Base-by-base conservation (phyloP, 805 yeast species). In the Brettanomyces anomalus region DNA sequence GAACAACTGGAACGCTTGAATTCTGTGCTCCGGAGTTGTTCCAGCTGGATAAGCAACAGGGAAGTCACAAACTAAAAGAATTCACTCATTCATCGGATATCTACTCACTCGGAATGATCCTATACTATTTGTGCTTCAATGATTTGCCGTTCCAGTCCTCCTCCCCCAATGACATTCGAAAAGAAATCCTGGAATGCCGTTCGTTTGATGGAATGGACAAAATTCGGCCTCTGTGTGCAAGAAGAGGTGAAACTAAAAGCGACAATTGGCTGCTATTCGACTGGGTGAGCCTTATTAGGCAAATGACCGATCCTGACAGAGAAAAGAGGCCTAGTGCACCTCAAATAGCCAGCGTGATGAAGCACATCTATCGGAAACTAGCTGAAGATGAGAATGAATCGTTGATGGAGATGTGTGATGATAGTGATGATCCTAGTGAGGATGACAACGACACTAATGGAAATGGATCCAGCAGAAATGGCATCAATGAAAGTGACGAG, bases 1-100 rank as follows among this genome's bases (percentile, higher is more conserved):
- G 96, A 0, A 75, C 79, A 36, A 88, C 96, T 0, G 96, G 96
- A 0, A 88, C 96, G 0, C 54, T 87, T 6, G 96, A 87, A 54
- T 88, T 79, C 52, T 79, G 87, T 17, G 95, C 96, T 0, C 96
- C 96, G 0, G 95, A 87, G 51, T 67, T 85, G 10, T 70, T 86
- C 51, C 56, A 67, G 24, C 7, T 40, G 16, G 38, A 51, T 43
- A 43, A 53, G 13, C 38, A 49, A 26, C 52, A 53, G 4, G 73
- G 64, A 5, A 48, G 33, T 15, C 21, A 20, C 7, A 41, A 51
- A 16, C 66, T 73, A 17, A 67, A 68, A 14, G 79, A 83, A 33
- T 88, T 85, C 54, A 74, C 81, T 4, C 77, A 73, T 54, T 73
- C 77, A 33, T 78, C 95, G 21, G 96, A 88, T 60, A 71, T 85